A percentile compares a stretch with the other conserved stretches of the same genome.
Evolutionary conservation across 2,329 filamentous ascomycete species (phyloP).

Genomic region (Thielaviopsis punctulata): DNA sequence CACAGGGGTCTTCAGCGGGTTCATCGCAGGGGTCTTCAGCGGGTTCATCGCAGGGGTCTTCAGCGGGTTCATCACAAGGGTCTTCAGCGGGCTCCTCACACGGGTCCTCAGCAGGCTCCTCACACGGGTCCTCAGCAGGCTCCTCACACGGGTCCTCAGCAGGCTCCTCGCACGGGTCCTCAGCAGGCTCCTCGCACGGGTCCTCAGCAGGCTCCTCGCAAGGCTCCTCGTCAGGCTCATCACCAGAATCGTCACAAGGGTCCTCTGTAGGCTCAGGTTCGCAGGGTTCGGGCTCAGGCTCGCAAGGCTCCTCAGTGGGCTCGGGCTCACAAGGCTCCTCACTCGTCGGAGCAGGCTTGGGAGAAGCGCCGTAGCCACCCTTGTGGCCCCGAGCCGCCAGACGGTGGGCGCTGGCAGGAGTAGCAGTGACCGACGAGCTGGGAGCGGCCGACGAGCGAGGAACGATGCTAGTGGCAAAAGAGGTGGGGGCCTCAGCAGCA

Average conservation of each 20-base stretch:
- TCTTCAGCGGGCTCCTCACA: neutral
- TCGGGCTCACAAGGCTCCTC: conserved; percentile 10
- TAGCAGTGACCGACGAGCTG: conserved; percentile 10
- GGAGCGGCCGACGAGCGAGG: conserved; percentile 5
- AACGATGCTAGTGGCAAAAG: conserved; percentile 2
- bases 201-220: conserved; percentile 4
- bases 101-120: too few species aligned
- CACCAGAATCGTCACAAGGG: conserved; percentile 4
- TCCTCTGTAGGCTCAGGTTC: conserved; percentile 7
- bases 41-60: conserved; percentile 2
- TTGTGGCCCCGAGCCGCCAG: conserved; percentile 12
- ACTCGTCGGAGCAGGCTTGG: conserved; percentile 12
- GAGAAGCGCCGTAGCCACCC: conserved; percentile 12
- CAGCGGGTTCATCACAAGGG: neutral
- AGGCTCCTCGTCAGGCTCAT: conserved; percentile 7
- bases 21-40: conserved; percentile 1
- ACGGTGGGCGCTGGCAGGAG: conserved; percentile 12
- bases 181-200: neutral
- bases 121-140: conserved; percentile 2
- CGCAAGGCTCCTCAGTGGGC: conserved; percentile 7
- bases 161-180: conserved; percentile 5
- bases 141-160: neutral
- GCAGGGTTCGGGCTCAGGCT: conserved; percentile 6
- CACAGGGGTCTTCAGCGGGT: neutral
- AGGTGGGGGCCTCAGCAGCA: neutral